Base-by-base conservation (phyloP, 768 basidiomycete genomes). In the Wakefieldia striispora region DNA sequence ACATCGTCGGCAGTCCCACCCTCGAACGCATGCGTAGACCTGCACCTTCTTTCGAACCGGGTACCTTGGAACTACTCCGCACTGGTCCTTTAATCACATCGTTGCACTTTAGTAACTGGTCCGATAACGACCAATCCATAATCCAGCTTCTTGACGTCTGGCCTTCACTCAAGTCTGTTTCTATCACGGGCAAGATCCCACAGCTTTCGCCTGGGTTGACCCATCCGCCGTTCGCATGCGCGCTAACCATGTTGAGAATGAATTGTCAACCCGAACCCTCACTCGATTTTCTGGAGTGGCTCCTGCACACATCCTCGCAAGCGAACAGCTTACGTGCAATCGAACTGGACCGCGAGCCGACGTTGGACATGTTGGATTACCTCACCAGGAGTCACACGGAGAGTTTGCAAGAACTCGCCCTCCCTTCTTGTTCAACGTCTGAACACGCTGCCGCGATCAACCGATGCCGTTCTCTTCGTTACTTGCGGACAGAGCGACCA, bases 91-190 rank as follows among this genome's bases (percentile, higher is more conserved):
- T 53, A 39, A 78, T 81, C 53, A 70, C 75, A 26, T 62, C 67
- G 6, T 72, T 89, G 5, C 76, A 77, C 47, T 83, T 89, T 59
- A 78, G 75, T 61, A 88, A 89, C 61, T 88, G 84, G 84, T 82
- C 86, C 11, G 78, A 82, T 53, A 81, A 84, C 60, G 67, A 74
- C 43, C 67, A 78, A 35, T 70, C 77, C 14, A 68, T 88, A 44
- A 68, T 74, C 40, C 82, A 85, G 64, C 76, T 89, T 35, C 78
- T 88, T 54, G 75, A 78, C 44, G 69, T 83, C 47, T 88, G 82
- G 79, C 75, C 84, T 2, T 71, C 75, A 14, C 67, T 89, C 47
- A 70, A 69, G 45, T 75, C 76, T 19, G 76, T 89, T 29, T 72
- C 76, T 43, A 73, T 85, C 36, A 75, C 78, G 49, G 86, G 84